phyloP scores from a whole-genome alignment of 2,329 filamentous ascomycete genomes.

The Raffaelea albimanens region DNA sequence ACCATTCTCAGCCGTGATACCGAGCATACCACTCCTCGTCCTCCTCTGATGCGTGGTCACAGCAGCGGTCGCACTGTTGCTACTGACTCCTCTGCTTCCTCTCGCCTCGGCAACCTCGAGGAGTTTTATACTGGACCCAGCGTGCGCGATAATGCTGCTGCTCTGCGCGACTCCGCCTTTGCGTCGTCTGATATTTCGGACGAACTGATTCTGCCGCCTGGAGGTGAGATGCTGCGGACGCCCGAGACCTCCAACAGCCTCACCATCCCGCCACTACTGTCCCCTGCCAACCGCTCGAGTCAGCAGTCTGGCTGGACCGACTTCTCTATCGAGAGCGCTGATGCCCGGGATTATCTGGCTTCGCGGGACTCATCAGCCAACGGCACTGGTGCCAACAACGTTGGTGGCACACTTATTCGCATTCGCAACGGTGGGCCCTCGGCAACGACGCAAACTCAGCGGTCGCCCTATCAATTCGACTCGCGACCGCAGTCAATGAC shows the following conservation, averaged over 20 bases:
- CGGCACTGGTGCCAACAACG: background rate
- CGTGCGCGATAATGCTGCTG: constrained; percentile 23
- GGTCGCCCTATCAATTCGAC: constrained; percentile 10
- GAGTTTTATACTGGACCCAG: constrained; percentile 22
- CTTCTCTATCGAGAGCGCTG: constrained; percentile 45
- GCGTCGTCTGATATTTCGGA: constrained; percentile 22
- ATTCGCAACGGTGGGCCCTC: background rate
- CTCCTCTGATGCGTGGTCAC: constrained; percentile 1
- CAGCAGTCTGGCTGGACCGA: constrained; percentile 53
- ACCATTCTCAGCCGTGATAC: constrained; percentile 38
- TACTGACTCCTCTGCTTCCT: constrained; percentile 1
- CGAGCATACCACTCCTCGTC: constrained; percentile 19
- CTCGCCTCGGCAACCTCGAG: constrained; percentile 18
- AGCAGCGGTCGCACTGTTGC: constrained; percentile 4
- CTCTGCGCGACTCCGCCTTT: constrained; percentile 22
- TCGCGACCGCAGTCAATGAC: constrained; percentile 20
- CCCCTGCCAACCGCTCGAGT: constrained; percentile 37
- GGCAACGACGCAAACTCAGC: background rate
- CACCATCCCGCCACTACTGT: constrained; percentile 33
- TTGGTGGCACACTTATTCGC: constrained; percentile 3
- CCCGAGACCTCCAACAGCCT: constrained; percentile 35
- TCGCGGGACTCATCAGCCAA: constrained; percentile 3
- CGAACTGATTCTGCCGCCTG: constrained; percentile 9
- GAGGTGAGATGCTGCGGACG: constrained; percentile 12
- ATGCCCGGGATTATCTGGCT: constrained; percentile 22